Base-by-base conservation (phyloP, 1,284 basidiomycete species). In the Phylloboletellus chloephorus region DNA sequence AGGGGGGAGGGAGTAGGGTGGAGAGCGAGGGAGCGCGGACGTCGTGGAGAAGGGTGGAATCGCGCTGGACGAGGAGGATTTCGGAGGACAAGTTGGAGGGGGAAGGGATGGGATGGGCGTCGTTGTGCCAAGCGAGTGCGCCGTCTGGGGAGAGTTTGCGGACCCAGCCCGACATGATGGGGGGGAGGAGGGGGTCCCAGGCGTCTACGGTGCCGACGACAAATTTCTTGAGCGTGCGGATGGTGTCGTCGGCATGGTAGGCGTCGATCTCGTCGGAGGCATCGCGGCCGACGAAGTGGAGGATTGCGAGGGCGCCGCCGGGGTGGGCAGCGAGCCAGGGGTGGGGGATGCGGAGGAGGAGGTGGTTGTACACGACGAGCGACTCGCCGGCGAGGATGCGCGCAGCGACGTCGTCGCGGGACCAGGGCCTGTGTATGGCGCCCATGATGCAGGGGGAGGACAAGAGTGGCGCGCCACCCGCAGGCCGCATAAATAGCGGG, bases 281-380 rank as follows among this genome's bases (percentile, higher is more conserved):
- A 61, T 99, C 94, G 37, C 95, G 78, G 3, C 96, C 96, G 22
- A 97, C 83, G 58, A 95, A 98, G 67, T 99, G 96, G 20, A 96
- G 79, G 47, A 98, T 82, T 13, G 93, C 78, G 35, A 97, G 82
- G 10, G 79, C 67, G 40, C 95, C 94, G 31, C 95, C 96, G 0
- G 95, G 95, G 61, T 99, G 96, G 3, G 74, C 69, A 3, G 75
- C 64, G 15, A 95, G 79, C 96, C 95, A 97, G 12, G 74, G 68
- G 10, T 74, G 72, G 16, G 90, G 79, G n/a, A 96, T 79, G 49
- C 83, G 80, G 51, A 97, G 81, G 49, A 98, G 80, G 46, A 76
- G 71, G 50, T 75, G 73, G 54, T 78, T 69, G 67, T 89, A 87
- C 48, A 98, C 73, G 62, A 98, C 76, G 52, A 98, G 76, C 39